Conservation (phyloP, 345 rosid species). For the Jatropha curcas region DNA sequence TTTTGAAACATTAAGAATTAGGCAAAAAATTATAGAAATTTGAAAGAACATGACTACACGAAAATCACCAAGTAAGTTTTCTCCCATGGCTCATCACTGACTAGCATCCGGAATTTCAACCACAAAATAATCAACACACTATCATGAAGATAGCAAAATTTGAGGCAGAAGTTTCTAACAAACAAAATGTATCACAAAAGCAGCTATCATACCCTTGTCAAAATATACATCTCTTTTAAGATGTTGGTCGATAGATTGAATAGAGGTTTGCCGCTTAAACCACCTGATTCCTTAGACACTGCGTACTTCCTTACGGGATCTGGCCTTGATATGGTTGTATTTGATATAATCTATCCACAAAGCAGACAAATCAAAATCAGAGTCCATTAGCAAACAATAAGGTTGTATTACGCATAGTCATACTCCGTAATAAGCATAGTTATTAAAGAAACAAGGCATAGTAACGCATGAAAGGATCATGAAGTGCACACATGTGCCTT, state of each 20-base stretch:
- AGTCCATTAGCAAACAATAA: neutral
- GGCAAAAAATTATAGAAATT: neutral
- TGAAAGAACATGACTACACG: neutral
- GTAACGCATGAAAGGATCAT: too few relatives aligned
- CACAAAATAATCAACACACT: neutral
- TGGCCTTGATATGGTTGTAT: constrained; percentile 90
- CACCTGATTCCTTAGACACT: constrained; percentile 75
- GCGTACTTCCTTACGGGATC: constrained; percentile 55
- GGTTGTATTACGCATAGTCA: neutral
- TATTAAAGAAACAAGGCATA: too few relatives aligned
- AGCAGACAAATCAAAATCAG: constrained; percentile 8
- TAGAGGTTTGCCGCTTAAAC: constrained; percentile 90
- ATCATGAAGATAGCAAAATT: neutral
- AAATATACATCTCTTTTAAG: constrained; percentile 83
- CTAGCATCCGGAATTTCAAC: neutral
- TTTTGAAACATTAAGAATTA: neutral
- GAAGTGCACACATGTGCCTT: too few relatives aligned
- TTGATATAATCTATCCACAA: constrained; percentile 68
- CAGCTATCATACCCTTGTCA: constrained; percentile 75
- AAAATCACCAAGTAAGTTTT: neutral
- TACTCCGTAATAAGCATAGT: neutral
- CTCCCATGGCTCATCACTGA: neutral
- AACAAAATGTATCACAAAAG: constrained; percentile 12
- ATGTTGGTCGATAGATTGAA: constrained; percentile 68
- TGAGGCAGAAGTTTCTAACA: neutral